Base-by-base conservation (phyloP, 2,329 filamentous ascomycete genomes). In the Ilyonectria destructans region DNA sequence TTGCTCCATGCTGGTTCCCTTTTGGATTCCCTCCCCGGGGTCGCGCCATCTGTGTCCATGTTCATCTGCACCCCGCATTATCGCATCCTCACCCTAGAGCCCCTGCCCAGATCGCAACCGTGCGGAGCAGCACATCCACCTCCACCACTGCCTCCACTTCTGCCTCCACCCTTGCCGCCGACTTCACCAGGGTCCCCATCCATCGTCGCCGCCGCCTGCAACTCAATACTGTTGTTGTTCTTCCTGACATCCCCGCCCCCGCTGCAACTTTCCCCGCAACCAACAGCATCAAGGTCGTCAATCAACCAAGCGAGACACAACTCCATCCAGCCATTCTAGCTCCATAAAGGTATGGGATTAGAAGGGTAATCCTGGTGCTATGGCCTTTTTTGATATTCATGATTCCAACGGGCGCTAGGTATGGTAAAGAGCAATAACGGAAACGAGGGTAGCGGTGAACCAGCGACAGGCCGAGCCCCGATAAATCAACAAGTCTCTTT, bases 51-150 rank as follows among this genome's bases (percentile, higher is more conserved):
- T 54, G 29, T 6, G 51, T 54, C 51, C 51, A 54, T 54, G 51
- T 35, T 29, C 29, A 59, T 23, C 57, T 59, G 58, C 58, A 60
- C 58, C 58, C 58, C 58, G 58, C 58, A 60, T 60, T 60, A 26
- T 52, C 45, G 35, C 51, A 19, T 37, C 43, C 45, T 58, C 37
- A n/a, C 40, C 40, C n/a, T 15, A n/a, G 40, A 43, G 40, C 15
- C 55, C 56, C 37, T 46, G 35, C 35, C 21, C 35, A 17, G 35
- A 57, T 57, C 54, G 13, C 21, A n/a, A 9, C 35, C 21, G 21
- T 57, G 54, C 12, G 26, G 54, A 57, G 17, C 54, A 45, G 4
- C 45, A 46, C 19, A 7, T 46, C 45, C 49, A 19, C 49, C 51
- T 54, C 49, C 49, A 54, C 49, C n/a, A 35, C 9, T 13, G 31